Evolutionary conservation across 2,329 filamentous ascomycete species (phyloP).

Genomic region (Stemphylium vesicarium): DNA sequence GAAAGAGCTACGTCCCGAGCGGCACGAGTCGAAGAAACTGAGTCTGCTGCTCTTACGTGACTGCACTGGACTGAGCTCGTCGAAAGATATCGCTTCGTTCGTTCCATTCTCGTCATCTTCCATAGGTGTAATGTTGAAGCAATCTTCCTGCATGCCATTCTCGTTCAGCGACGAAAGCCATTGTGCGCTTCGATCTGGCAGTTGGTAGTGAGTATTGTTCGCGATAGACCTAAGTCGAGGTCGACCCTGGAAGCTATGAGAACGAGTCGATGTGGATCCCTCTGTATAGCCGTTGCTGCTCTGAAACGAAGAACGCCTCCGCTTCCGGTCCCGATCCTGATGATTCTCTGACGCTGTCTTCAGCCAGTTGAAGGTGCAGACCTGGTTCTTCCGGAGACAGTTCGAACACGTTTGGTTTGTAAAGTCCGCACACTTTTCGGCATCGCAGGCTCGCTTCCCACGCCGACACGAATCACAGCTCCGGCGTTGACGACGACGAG

Average conservation of each 20-base stretch:
- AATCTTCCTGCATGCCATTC: neutral
- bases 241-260: slow-evolving; percentile 1
- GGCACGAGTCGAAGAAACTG: neutral
- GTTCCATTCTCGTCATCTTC: neutral
- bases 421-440: slow-evolving; percentile 36
- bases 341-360: slow-evolving; percentile 22
- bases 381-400: slow-evolving; percentile 52
- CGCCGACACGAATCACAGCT: slow-evolving; percentile 55
- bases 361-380: slow-evolving; percentile 55
- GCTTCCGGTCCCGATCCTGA: neutral
- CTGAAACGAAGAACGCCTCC: slow-evolving; percentile 16
- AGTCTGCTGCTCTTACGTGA: neutral
- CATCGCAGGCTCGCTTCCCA: slow-evolving; percentile 54
- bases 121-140: neutral
- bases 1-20: neutral
- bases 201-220: neutral
- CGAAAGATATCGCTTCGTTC: neutral
- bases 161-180: neutral
- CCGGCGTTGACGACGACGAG: slow-evolving; percentile 25
- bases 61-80: neutral
- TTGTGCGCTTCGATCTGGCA: neutral
- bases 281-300: neutral
- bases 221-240: neutral
- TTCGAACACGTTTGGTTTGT: slow-evolving; percentile 46
- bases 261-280: neutral